A percentile compares a stretch with the other conserved stretches of the same genome.
Evolutionary conservation across 2,329 filamentous ascomycete species (phyloP).

Genomic region (Amauroascus niger): DNA sequence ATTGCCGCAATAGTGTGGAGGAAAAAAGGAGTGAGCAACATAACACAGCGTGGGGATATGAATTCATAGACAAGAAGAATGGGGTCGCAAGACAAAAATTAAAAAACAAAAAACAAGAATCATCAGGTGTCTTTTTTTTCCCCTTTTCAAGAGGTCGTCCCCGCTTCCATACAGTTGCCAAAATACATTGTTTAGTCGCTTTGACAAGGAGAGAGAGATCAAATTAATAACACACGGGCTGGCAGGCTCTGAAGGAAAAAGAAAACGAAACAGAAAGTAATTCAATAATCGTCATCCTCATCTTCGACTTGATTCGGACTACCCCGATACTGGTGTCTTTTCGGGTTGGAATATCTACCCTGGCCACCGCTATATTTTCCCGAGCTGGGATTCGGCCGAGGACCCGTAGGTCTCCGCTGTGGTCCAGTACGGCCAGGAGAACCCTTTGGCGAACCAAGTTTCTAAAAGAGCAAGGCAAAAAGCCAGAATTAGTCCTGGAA

Average conservation of each 20-base stretch:
- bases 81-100: not conserved
- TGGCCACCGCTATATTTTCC: constrained; percentile 21
- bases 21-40: not conserved
- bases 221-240: not conserved
- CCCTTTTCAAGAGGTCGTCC: not conserved
- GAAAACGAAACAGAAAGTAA: constrained; percentile 7
- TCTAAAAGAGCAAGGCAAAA: constrained; percentile 8
- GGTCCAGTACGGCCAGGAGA: constrained; percentile 26
- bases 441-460: constrained; percentile 23
- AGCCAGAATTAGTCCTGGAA: not conserved
- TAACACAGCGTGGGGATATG: not conserved
- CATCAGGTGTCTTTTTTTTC: not conserved
- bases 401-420: constrained; percentile 40
- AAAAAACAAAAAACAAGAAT: not conserved
- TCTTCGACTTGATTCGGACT: constrained; percentile 30
- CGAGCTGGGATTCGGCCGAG: constrained; percentile 37
- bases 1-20: not conserved
- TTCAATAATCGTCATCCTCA: constrained; percentile 24
- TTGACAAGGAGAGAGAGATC: too few species aligned
- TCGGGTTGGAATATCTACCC: constrained; percentile 18
- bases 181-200: too few species aligned
- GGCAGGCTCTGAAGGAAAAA: constrained; percentile 2
- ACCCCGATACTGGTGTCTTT: constrained; percentile 25
- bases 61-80: constrained; percentile 1
- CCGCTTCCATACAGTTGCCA: too few species aligned